Base-by-base conservation (phyloP, 2,329 filamentous ascomycete genomes). In the Reticulascus tulasneorum region DNA sequence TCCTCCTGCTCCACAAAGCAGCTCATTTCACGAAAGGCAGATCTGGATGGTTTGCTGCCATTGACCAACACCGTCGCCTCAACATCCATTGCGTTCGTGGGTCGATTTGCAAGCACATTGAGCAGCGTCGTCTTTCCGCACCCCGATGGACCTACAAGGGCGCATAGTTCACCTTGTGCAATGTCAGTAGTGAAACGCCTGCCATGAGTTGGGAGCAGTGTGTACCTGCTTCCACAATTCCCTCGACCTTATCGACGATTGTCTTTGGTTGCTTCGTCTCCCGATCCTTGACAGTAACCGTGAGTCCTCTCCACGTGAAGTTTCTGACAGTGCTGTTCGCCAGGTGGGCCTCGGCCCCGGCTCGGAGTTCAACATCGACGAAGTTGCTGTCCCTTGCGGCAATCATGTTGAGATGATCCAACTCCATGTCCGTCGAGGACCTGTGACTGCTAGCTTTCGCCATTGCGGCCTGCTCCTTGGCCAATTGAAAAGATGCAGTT, bases 1-100 rank as follows among this genome's bases (percentile, higher is more conserved):
- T 94, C 88, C 47, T 94, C 86, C 58, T 94, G 88, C 64, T 94
- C 88, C 16, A 94, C 88, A 53, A 89, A 94, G 29, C 79, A 79
- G 36, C 77, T 83, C 32, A 91, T 69, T 30, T 75, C 69, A 13
- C 78, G 76, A 47, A 91, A 83, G 0, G 66, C 64, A 7, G 66
- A 56, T 7, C 67, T 59, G 2, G 77, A 69, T 4, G 79, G 62
- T 5, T 60, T 51, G 3, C 53, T 55, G 20, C 84, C 84, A 56
- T 93, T 89, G 47, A 86, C 69, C 37, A 75, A 67, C 11, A 79
- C 66, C 4, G 66, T 56, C 12, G 77, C 75, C 17, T 13, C 31
- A 20, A 71, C 68, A 3, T 77, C 68, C 4, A 73, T 72, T 1
- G 75, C 67, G 9, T 73, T 75, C 13, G 68, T 67, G 65, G 42